These are phyloP conservation scores for Mortierella claussenii DNA, from an alignment of 192 early-diverging fungal genomes.

Conservation along the genomic window DNA sequence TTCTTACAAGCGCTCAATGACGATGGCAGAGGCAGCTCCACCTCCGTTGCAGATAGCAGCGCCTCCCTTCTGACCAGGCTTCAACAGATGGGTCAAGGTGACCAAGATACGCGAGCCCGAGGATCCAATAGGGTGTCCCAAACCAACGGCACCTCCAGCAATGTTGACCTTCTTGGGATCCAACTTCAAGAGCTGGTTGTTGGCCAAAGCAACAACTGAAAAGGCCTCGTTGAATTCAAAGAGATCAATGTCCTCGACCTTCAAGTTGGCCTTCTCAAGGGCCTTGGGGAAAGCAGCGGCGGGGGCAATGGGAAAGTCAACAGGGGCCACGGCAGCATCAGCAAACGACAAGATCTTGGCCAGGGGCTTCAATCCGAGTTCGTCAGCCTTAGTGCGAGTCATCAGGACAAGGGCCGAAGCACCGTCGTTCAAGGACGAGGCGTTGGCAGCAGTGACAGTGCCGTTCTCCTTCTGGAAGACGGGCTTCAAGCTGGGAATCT, in stretches of 20 bases:
- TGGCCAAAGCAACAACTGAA: constrained; percentile 89
- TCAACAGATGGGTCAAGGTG: constrained; percentile 83
- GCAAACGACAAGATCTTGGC: constrained; percentile 89
- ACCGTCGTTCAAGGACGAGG: constrained; percentile 96
- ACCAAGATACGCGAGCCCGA: constrained; percentile 87
- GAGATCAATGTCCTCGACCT: constrained; percentile 85
- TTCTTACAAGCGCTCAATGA: constrained; percentile 67
- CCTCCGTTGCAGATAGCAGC: constrained; percentile 89
- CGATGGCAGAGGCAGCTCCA: constrained; percentile 77
- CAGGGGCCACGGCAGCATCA: constrained; percentile 90
- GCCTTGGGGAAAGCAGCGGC: constrained; percentile 93
- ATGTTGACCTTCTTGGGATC: constrained; percentile 79
- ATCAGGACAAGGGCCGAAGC: constrained; percentile 92
- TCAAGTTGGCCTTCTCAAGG: constrained; percentile 85
- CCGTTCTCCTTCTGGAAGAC: constrained; percentile 87
- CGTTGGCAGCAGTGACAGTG: constrained; percentile 95
- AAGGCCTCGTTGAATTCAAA: constrained; percentile 99
- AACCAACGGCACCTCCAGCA: constrained; percentile 83
- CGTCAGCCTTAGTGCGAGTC: constrained; percentile 77
- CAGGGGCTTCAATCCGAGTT: constrained; percentile 84
- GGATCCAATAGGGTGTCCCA: constrained; percentile 87
- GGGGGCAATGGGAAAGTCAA: constrained; percentile 97
- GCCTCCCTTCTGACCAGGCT: constrained; percentile 82
- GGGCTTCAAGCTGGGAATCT: constrained; percentile 76
- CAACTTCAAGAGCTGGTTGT: constrained; percentile 86